phyloP scores from a whole-genome alignment of 805 yeast species.

The Torulaspora quercuum region DNA sequence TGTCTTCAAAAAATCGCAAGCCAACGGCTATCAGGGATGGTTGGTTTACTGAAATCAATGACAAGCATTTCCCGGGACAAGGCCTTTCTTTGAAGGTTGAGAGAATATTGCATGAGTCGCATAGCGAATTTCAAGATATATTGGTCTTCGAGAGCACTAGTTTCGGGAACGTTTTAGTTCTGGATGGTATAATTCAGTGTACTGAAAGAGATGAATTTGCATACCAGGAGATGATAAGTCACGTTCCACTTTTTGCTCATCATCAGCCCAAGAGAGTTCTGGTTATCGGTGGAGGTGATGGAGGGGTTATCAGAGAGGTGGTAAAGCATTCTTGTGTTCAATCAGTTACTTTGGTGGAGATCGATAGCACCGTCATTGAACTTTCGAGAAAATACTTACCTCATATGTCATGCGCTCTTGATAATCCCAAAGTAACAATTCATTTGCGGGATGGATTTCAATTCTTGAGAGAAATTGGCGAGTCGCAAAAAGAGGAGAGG shows the following conservation, averaged over 20 bases:
- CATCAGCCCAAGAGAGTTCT: constrained; percentile 69
- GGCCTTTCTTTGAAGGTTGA: constrained; percentile 65
- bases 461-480: constrained; percentile 47
- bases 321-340: constrained; percentile 68
- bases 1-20: constrained; percentile 16
- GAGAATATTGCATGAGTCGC: constrained; percentile 59
- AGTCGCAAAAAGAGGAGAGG: constrained; percentile 39
- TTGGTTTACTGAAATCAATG: constrained; percentile 80
- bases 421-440: constrained; percentile 63
- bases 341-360: constrained; percentile 76
- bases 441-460: constrained; percentile 81
- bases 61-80: constrained; percentile 81
- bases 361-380: constrained; percentile 77
- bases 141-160: constrained; percentile 69
- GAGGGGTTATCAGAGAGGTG: constrained; percentile 88
- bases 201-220: constrained; percentile 92
- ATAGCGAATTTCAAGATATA: constrained; percentile 76
- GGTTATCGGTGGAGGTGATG: constrained; percentile 95
- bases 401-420: constrained; percentile 62
- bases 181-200: constrained; percentile 88
- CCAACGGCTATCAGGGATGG: constrained; percentile 46
- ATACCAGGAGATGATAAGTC: constrained; percentile 88
- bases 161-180: constrained; percentile 83
- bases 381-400: constrained; percentile 72
- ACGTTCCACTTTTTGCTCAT: constrained; percentile 77